Evolutionary conservation across 208 protist genomes (phyloP).

Genomic region (Leishmania tropica): DNA sequence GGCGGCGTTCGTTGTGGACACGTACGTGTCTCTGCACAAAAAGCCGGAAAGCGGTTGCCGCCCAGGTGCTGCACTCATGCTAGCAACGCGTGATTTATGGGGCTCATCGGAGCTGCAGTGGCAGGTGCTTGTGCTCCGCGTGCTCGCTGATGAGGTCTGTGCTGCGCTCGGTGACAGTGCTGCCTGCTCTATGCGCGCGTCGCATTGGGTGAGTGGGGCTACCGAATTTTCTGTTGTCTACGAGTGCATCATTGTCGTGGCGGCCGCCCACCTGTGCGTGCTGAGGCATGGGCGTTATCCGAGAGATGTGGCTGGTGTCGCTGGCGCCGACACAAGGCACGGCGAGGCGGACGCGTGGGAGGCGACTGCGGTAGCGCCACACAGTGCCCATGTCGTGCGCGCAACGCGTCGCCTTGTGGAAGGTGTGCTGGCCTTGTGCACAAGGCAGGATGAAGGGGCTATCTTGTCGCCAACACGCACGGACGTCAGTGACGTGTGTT

Average conservation of each 20-base stretch:
- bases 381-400: background rate
- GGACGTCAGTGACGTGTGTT: background rate
- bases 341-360: background rate
- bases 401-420: background rate
- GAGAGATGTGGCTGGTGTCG: background rate
- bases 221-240: background rate
- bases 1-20: background rate
- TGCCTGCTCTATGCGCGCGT: background rate
- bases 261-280: background rate
- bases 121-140: background rate
- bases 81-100: background rate
- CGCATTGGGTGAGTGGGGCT: background rate
- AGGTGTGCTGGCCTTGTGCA: background rate
- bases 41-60: no score
- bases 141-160: constrained; percentile 9
- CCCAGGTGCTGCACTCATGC: background rate
- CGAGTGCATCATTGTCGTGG: constrained; percentile 8
- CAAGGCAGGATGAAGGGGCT: no score
- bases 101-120: background rate
- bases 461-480: background rate
- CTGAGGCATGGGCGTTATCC: background rate
- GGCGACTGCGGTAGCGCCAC: background rate
- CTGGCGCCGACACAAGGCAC: background rate
- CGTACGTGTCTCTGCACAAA: background rate
- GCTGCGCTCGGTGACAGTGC: background rate